Evolutionary conservation across 345 rosid genomes (phyloP).

Genomic region (Noccaea caerulescens): DNA sequence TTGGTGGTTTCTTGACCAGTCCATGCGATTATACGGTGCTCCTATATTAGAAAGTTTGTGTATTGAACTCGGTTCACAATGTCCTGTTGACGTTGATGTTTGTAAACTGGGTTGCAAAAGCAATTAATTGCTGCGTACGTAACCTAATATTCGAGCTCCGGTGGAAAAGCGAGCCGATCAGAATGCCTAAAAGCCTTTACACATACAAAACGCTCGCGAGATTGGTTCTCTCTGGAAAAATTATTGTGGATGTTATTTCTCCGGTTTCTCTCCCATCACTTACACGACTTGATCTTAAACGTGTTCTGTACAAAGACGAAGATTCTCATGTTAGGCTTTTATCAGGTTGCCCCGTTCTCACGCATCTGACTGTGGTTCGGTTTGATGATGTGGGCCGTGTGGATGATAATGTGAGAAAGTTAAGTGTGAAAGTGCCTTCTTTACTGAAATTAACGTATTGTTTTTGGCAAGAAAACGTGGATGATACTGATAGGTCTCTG

Average conservation of each 20-base stretch:
- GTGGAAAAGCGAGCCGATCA: neutral
- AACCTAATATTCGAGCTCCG: neutral
- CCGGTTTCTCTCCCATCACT: neutral
- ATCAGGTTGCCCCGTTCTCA: conserved; percentile 14
- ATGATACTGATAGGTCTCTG: neutral
- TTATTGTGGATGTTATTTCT: neutral
- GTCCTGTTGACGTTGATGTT: conserved; percentile 4
- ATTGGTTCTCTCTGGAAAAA: neutral
- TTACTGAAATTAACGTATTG: neutral
- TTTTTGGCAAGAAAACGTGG: neutral
- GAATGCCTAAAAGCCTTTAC: conserved; percentile 12
- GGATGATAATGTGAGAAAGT: conserved; percentile 4
- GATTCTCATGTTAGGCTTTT: conserved; percentile 12
- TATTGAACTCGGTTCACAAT: conserved; percentile 1
- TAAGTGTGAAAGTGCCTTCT: conserved; percentile 7
- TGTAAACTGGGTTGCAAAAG: conserved; percentile 16
- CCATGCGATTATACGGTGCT: neutral
- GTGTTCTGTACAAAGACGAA: conserved; percentile 17
- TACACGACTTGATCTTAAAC: neutral
- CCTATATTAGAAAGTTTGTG: neutral
- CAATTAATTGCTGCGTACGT: neutral
- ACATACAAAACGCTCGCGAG: neutral
- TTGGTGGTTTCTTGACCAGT: conserved; percentile 13
- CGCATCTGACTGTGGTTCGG: neutral
- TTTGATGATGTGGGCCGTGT: neutral